Percentiles rank a stretch among this genome's conserved stretches.
phyloP scores from a whole-genome alignment of 306 rosid genomes.

The Glycine tomentella region DNA sequence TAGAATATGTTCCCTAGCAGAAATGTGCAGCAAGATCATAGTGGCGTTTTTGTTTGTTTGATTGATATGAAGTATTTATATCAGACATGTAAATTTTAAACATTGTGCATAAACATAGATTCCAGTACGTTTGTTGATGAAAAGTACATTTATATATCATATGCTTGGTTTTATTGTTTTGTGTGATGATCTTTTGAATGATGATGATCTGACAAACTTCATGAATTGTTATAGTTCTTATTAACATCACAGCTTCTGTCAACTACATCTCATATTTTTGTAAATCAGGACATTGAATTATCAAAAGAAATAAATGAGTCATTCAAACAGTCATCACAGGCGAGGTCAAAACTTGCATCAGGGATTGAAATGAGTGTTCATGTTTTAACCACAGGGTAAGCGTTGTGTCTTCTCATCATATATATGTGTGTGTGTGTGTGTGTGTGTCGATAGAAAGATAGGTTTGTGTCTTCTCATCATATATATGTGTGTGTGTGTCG shows the following conservation, averaged over 20 bases:
- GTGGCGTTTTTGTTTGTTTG: neutral
- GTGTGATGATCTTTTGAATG: neutral
- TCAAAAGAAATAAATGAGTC: constrained; percentile 99
- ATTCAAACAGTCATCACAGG: constrained; percentile 96
- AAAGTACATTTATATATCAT: neutral
- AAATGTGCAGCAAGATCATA: neutral
- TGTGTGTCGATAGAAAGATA: too few species aligned
- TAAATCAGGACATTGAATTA: constrained; percentile 86
- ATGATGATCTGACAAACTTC: constrained; percentile 33
- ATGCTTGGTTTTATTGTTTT: neutral
- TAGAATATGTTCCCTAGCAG: neutral
- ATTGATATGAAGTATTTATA: neutral
- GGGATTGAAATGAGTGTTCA: constrained; percentile 99
- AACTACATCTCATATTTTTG: constrained; percentile 17
- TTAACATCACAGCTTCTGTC: constrained; percentile 27
- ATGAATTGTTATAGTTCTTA: constrained; percentile 21
- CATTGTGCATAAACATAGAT: neutral
- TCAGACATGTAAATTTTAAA: neutral
- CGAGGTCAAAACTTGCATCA: constrained; percentile 93
- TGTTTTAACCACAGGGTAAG: constrained; percentile 97
- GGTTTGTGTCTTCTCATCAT: neutral
- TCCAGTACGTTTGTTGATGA: neutral
- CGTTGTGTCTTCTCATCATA: constrained; percentile 12
- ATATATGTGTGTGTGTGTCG: too few species aligned
- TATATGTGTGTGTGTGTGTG: too few species aligned